Conservation (phyloP, 2,329 filamentous ascomycete species). For the Rachicladosporium sp. region DNA sequence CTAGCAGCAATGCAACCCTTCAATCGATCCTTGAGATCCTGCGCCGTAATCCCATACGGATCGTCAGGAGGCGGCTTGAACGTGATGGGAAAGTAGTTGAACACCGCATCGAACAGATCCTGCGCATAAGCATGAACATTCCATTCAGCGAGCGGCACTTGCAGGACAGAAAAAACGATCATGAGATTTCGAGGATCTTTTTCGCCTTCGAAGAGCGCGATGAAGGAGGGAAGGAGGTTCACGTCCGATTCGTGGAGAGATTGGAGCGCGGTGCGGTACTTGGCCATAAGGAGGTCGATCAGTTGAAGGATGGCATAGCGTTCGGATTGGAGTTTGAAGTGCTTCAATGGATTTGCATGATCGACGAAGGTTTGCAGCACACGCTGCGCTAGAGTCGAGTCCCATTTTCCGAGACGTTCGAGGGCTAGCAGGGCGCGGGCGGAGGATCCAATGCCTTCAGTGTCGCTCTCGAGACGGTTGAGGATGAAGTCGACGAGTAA, state of each 20-base stretch:
- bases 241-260: slow-evolving; percentile 41
- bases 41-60: slow-evolving; percentile 56
- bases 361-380: slow-evolving; percentile 38
- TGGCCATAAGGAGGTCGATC: slow-evolving; percentile 49
- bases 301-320: slow-evolving; percentile 51
- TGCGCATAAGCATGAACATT: slow-evolving; percentile 48
- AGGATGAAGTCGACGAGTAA: slow-evolving; percentile 52
- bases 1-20: slow-evolving; percentile 53
- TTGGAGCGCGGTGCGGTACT: slow-evolving; percentile 45
- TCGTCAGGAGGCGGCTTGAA: slow-evolving; percentile 58
- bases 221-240: slow-evolving; percentile 48
- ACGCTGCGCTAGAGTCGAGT: slow-evolving; percentile 41
- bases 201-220: slow-evolving; percentile 55
- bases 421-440: slow-evolving; percentile 47
- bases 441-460: slow-evolving; percentile 42
- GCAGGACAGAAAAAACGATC: slow-evolving; percentile 56
- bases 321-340: slow-evolving; percentile 49
- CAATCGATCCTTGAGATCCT: slow-evolving; percentile 53
- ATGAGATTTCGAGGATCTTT: slow-evolving; percentile 59
- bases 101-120: slow-evolving; percentile 54
- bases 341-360: slow-evolving; percentile 46
- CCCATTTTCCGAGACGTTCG: slow-evolving; percentile 49
- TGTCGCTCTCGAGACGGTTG: slow-evolving; percentile 48
- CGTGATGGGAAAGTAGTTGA: slow-evolving; percentile 62
- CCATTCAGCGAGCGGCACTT: slow-evolving; percentile 57